Evolutionary conservation across 192 early-diverging fungal species (phyloP), one percentile per base, ranked within the genome.

Genomic region (Backusella parvicylindrica): DNA sequence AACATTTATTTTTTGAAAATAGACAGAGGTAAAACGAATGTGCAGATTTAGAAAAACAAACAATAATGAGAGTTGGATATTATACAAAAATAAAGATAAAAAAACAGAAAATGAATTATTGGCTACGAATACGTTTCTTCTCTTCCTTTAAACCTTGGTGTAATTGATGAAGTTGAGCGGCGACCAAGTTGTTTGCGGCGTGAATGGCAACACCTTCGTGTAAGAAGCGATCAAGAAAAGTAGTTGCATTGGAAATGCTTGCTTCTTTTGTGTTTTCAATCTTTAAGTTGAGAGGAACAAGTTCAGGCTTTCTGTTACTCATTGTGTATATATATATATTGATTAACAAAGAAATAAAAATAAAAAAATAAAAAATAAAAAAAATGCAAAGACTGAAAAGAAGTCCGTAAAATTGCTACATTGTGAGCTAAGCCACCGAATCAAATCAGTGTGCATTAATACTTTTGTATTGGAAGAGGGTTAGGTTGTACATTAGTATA

Each of bases 151-250:
- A 64, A 3, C 75, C 77, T 33, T 74, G 65, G 40, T 79, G 69
- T 49, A 83, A 64, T 35, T 70, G 75, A 32, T 83, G 75, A 41
- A 83, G 72, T 60, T 83, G 81, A 28, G 81, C 68, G 28, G 77
- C 71, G 11, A 83, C 71, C 15, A 75, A 79, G 64, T 83, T 83
- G 37, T 74, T 77, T 40, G 81, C 74, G 3, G 81, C 78, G 65
- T 83, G 81, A 43, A 83, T 78, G 21, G 81, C 81, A 21, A 78
- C 68, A 43, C 75, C 77, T 6, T 83, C 75, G 37, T 83, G 81
- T 28, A 83, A 38, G 47, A 83, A 83, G 32, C 73, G 60, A 38
- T 79, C 81, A 21, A 83, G 78, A 49, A 68, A 43, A 18, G 71
- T 33, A 12, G 74, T 71, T 18, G 81, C 81, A n/a, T 43, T 16